Base-by-base conservation (phyloP, 2,329 filamentous ascomycete genomes). In the Fonsecaea pugnacius region DNA sequence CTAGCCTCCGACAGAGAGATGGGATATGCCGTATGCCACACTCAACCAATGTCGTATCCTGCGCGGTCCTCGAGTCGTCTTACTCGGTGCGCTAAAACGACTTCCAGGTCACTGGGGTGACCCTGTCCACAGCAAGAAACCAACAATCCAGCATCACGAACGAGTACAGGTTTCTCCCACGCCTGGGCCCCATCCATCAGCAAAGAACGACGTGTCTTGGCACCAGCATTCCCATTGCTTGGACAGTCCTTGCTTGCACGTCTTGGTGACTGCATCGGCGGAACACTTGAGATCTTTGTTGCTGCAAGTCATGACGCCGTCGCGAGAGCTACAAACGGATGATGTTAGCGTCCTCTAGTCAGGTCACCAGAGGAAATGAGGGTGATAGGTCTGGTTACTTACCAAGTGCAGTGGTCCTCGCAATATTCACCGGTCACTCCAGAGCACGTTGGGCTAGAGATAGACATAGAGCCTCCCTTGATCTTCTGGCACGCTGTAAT, bases 191-290 rank as follows among this genome's bases (percentile, higher is more conserved):
- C 27, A 53, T 53, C 51, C 51, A n/a, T 33, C 7, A 12, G 51
- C 4, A 30, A 53, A 33, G 10, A 12, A 48, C 3, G 43, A 48
- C 8, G n/a, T 9, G 12, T 53, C 33, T 36, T 53, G 51, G 51
- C 51, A 53, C 51, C 51, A 53, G 27, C 51, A 53, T 12, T 53
- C 51, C 51, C 51, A 53, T 12, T 53, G 51, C n/a, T 9, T 14
- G 3, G 27, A n/a, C 51, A 53, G 30, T 32, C 51, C 51, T 33
- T 32, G n/a, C 16, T 32, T 16, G 51, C 51, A 53, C 9, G 33
- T 53, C 14, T 53, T 53, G 51, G 27, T 33, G 7, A 53, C 51
- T 9, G 51, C 51, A 14, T 53, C 51, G 14, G n/a, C 8, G 1
- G 51, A 27, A n/a, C 51, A 53, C 10, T 32, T 32, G 16, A 53